Base-by-base conservation (phyloP, 2,329 filamentous ascomycete species). In the Ophiostoma sp. region DNA sequence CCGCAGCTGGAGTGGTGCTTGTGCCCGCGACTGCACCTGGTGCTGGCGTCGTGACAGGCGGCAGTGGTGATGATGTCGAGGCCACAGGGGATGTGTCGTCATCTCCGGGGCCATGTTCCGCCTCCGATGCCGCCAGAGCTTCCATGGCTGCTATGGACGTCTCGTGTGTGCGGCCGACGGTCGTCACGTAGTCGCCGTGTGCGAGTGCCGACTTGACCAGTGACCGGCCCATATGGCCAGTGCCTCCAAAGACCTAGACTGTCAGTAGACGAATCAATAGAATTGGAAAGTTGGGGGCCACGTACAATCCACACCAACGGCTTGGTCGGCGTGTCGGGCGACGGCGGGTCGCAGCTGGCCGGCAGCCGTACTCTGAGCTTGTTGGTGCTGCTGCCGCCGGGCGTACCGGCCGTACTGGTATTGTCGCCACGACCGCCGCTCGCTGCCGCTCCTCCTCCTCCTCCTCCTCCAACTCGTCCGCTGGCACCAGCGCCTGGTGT, bases 151-250 rank as follows among this genome's bases (percentile, higher is more conserved):
- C 87, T 9, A 89, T 87, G 33, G 86, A 91, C 74, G 93, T 93
- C 83, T 97, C 93, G 78, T 92, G 90, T 17, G 91, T 91, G 76
- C 93, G 91, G 9, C 96, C 96, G 11, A 98, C 95, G 7, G 94
- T 94, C 2, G 91, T 91, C 73, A 98, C 95, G 69, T 91, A 87
- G 80, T 99, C 96, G 77, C 92, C 92, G 78, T 94, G 92, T 19
- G 89, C 86, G 28, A 98, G 87, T 19, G 93, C 94, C 72, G 89
- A 90, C 79, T 96, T 95, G 74, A 95, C 93, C 25, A 98, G 89
- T 8, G 93, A 97, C 70, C 94, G 91, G 74, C 96, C 96, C 87
- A 98, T 97, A 79, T 99, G 96, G 72, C 96, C 96, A n/a, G 95
- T 98, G 68, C 94, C 95, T 68, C 96, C 96, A 82, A 98, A 99